These are phyloP conservation scores for Cercospora citrullina DNA, from an alignment of 2,329 filamentous ascomycete species.

Conservation along the genomic window DNA sequence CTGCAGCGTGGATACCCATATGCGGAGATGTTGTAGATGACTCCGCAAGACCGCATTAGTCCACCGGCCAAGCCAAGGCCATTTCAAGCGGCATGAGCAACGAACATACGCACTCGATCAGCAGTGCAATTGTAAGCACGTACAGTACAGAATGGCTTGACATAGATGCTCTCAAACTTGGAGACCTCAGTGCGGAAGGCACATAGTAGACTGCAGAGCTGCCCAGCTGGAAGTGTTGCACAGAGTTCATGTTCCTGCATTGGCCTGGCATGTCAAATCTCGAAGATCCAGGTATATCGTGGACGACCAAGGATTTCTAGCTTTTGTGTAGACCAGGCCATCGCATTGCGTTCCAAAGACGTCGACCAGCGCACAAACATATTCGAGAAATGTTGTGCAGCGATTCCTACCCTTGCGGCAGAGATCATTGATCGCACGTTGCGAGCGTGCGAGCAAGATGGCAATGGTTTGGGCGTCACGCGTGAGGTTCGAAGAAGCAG, in stretches of 20 bases:
- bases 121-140: neutral
- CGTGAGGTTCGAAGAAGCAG: neutral
- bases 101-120: neutral
- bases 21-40: neutral
- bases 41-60: neutral
- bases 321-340: neutral
- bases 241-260: constrained; percentile 9
- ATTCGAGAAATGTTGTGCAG: neutral
- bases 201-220: neutral
- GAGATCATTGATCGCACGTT: neutral
- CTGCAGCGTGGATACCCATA: neutral
- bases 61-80: neutral
- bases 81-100: neutral
- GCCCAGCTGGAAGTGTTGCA: neutral
- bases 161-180: neutral
- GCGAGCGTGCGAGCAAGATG: neutral
- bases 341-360: neutral
- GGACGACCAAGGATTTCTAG: constrained; percentile 1
- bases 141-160: neutral
- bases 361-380: neutral
- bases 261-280: constrained; percentile 20
- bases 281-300: constrained; percentile 9
- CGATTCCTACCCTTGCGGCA: neutral
- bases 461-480: neutral
- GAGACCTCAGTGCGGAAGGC: neutral